Evolutionary conservation across 2,329 filamentous ascomycete genomes (phyloP).

Genomic region (Fusarium fujikuroi): DNA sequence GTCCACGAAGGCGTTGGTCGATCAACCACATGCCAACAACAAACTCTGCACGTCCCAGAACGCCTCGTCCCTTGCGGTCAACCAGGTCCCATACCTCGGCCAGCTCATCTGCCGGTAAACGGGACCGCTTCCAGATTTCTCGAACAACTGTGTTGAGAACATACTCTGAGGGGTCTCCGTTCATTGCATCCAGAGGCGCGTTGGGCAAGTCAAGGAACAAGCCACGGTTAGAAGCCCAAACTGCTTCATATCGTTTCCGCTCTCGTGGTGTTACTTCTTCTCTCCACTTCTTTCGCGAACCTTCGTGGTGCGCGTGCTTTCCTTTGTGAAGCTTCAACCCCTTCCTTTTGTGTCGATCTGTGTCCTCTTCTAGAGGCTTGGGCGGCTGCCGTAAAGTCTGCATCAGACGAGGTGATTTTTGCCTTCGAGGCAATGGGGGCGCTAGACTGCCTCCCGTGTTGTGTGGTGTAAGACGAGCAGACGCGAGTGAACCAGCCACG

Average conservation of each 20-base stretch:
- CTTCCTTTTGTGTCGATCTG: slow-evolving; percentile 61
- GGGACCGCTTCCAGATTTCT: slow-evolving; percentile 79
- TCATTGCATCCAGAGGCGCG: slow-evolving; percentile 30
- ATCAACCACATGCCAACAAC: slow-evolving; percentile 86
- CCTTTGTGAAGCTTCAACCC: slow-evolving; percentile 60
- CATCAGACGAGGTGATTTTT: slow-evolving; percentile 65
- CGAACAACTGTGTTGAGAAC: slow-evolving; percentile 76
- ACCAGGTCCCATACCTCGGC: slow-evolving; percentile 83
- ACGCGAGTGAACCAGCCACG: slow-evolving; percentile 78
- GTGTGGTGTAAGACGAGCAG: slow-evolving; percentile 62
- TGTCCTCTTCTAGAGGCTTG: slow-evolving; percentile 63
- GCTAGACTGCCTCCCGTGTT: slow-evolving; percentile 52
- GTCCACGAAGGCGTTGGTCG: slow-evolving; percentile 81
- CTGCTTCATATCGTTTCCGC: slow-evolving; percentile 82
- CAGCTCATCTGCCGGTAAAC: slow-evolving; percentile 74
- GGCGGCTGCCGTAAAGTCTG: slow-evolving; percentile 72
- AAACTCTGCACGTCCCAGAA: slow-evolving; percentile 75
- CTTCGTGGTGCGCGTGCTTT: slow-evolving; percentile 81
- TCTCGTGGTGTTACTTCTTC: slow-evolving; percentile 78
- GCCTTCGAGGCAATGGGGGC: slow-evolving; percentile 54
- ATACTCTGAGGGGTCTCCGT: slow-evolving; percentile 54
- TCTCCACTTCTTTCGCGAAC: slow-evolving; percentile 78
- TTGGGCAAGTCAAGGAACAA: slow-evolving; percentile 53
- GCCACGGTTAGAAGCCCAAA: slow-evolving; percentile 86
- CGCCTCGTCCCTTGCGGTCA: slow-evolving; percentile 64